Base-by-base conservation (phyloP, 176 grass and related monocot genomes). In the Eleusine coracana region DNA sequence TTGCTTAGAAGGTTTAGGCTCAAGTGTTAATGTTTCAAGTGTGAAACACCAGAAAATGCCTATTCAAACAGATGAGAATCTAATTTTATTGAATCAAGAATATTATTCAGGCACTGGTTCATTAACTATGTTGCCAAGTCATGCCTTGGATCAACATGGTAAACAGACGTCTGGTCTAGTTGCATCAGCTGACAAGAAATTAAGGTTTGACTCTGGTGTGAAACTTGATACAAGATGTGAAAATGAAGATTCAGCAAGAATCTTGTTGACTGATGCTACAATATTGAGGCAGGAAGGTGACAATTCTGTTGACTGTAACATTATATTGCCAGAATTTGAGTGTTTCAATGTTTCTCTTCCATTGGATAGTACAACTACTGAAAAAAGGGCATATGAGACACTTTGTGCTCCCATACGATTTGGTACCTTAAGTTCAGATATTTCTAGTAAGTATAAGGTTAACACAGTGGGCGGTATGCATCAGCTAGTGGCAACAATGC, bases 401-500 rank as follows among this genome's bases (percentile, higher is more conserved):
- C 16, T 86, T 68, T 68, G 39, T 71, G 79, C 78, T 71, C 83
- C 77, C 18, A 70, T n/a, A 54, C 67, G 81, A 77, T 69, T 90
- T 54, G 37, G 48, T 70, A 78, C 82, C 41, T 82, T 80, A 23
- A 58, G 55, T 58, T 83, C 54, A 21, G 27, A 61, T 69, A 60
- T 70, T 67, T 84, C 73, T 2, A 70, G 64, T 45, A 80, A 88
- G 45, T 92, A 90, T 70, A 78, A 88, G 64, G 80, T 84, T 44
- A 73, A 80, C 44, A 42, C 81, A 70, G 21, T 76, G 41, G 54
- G 69, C 76, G 69, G 88, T 54, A 38, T 85, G 80, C 68, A 66
- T 79, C 83, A 80, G 60, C 89, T 87, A 72, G 63, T 89, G 48
- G 71, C 87, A 71, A 76, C 79, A 77, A 79, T 88, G 78, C 74